Conservation (phyloP, 2,329 filamentous ascomycete genomes). For the Colletotrichum theobromicola region DNA sequence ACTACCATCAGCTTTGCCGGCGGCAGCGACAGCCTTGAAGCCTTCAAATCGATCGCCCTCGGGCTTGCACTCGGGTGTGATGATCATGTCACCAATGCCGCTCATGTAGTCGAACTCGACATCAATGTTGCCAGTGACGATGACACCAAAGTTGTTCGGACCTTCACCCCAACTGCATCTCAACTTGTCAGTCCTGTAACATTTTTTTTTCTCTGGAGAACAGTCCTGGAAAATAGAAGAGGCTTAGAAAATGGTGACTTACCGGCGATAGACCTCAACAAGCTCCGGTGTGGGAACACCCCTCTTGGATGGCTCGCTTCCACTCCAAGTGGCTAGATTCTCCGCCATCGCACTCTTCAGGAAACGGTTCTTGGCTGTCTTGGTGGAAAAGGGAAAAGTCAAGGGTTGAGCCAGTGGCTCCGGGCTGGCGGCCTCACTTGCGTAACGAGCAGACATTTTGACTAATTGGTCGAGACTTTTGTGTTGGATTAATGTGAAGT, state of each 20-base stretch:
- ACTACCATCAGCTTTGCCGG: conserved; percentile 61
- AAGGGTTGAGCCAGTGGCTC: conserved; percentile 47
- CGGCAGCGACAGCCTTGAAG: conserved; percentile 61
- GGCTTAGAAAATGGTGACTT: neutral
- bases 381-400: conserved; percentile 54
- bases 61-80: conserved; percentile 55
- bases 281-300: conserved; percentile 43
- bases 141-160: conserved; percentile 49
- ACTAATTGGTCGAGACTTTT: neutral
- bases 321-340: conserved; percentile 64
- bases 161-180: conserved; percentile 60
- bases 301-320: conserved; percentile 54
- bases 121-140: conserved; percentile 70
- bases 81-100: conserved; percentile 61
- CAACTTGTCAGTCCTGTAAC: neutral
- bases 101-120: conserved; percentile 66
- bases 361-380: conserved; percentile 67
- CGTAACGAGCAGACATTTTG: conserved; percentile 4
- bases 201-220: too few species aligned
- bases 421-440: neutral
- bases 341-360: conserved; percentile 74
- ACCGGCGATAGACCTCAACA: conserved; percentile 60
- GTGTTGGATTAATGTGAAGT: neutral
- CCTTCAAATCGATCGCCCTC: conserved; percentile 65
- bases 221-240: neutral